Evolutionary conservation across 345 rosid species (phyloP), one percentile per base, ranked within the genome.

Genomic region (Populus tremula): DNA sequence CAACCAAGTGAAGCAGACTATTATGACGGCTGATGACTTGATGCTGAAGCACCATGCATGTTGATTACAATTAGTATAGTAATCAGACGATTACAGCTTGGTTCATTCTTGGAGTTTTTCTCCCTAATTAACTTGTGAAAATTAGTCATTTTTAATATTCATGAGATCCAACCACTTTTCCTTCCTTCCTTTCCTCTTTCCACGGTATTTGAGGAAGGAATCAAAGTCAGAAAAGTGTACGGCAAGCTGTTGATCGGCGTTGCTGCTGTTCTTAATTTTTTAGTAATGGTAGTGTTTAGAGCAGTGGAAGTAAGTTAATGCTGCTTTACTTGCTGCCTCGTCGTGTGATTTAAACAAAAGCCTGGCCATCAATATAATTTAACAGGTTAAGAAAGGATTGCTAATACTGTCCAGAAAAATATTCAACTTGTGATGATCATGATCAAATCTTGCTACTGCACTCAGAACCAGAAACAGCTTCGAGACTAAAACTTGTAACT

Each of bases 1-100:
- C 77, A 84, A 35, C 83, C 90, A 0, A 5, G 77, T 1, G 73
- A 33, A 75, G 85, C 88, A 2, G 49, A 80, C 16, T 14, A 35
- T 78, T 4, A 67, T 78, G 39, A 74, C 74, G 76, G 82, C 71
- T 0, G 84, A 53, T 50, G 59, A 50, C 20, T 50, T 50, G 21
- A 50, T 6, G 59, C 59, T 18, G n/a, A 10, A 50, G 59, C 59
- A 49, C 54, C 54, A 16, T 49, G 5, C 54, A 49, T 49, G 54
- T 49, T 33, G 35, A 33, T 33, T 33, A 33, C 35, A 4, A 33
- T 36, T 36, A 36, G 39, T 36, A 6, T 1, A 36, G 39, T 36
- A 20, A 54, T 21, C 61, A n/a, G 6, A 54, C 11, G 2, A 54
- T 54, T 54, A 53, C 21, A 54, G 7, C 61, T 2, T 50, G 20